A percentile compares a stretch with the other conserved stretches of the same genome.
Conservation (phyloP, 106 monocot genomes). For the Dactylorhiza incarnata region DNA sequence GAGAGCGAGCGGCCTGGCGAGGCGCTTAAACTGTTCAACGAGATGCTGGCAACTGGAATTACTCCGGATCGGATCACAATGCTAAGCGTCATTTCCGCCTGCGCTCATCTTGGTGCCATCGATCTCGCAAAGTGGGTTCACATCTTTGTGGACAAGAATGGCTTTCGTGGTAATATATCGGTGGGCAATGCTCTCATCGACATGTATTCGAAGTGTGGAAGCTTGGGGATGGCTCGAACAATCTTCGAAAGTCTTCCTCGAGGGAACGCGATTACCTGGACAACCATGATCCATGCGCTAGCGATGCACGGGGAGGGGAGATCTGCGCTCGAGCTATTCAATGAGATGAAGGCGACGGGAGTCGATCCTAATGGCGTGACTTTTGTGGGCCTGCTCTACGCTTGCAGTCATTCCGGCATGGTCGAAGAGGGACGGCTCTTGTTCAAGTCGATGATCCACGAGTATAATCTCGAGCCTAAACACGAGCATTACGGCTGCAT, state of each 20-base stretch:
- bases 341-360: conserved; percentile 23
- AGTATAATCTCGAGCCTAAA: conserved; percentile 32
- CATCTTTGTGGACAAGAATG: conserved; percentile 24
- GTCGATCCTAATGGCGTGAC: conserved; percentile 28
- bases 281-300: conserved; percentile 42
- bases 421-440: conserved; percentile 38
- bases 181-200: conserved; percentile 48
- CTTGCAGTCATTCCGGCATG: conserved; percentile 46
- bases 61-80: conserved; percentile 48
- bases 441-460: conserved; percentile 36
- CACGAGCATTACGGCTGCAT: conserved; percentile 66
- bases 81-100: conserved; percentile 59
- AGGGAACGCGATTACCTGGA: conserved; percentile 42
- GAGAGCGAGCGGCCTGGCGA: conserved; percentile 50
- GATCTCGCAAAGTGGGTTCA: conserved; percentile 50
- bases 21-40: conserved; percentile 50
- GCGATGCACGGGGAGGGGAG: conserved; percentile 39
- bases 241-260: conserved; percentile 18
- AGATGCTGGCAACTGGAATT: conserved; percentile 31
- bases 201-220: conserved; percentile 49
- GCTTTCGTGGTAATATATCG: conserved; percentile 9
- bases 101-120: conserved; percentile 49
- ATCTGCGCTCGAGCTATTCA: conserved; percentile 23
- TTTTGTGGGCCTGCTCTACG: conserved; percentile 33
- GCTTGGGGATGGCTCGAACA: conserved; percentile 12